These are phyloP conservation scores for Raddia distichophylla DNA, from an alignment of 176 grass and related monocot species.

Conservation along the genomic window DNA sequence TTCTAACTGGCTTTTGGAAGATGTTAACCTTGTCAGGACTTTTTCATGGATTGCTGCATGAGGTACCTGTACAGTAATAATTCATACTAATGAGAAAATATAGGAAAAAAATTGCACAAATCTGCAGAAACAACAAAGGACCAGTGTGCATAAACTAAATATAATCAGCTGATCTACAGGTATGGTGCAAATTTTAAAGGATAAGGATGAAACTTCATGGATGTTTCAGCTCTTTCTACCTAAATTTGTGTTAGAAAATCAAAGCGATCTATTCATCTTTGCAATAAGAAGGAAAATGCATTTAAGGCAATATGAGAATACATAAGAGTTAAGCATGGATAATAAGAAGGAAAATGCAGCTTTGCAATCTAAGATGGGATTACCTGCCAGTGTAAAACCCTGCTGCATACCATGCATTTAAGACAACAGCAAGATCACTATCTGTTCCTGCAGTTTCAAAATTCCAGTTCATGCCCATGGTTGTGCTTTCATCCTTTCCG, in stretches of 20 bases:
- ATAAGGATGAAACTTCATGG: not conserved
- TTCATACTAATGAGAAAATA: slow-evolving; percentile 20
- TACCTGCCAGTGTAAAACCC: slow-evolving; percentile 91
- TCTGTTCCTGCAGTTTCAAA: slow-evolving; percentile 40
- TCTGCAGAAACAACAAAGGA: not conserved
- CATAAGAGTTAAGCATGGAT: not conserved
- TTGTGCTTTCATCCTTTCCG: slow-evolving; percentile 46
- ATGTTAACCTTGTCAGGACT: slow-evolving; percentile 17
- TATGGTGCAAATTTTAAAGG: not conserved
- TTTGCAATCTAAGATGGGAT: slow-evolving; percentile 16
- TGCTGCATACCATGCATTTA: slow-evolving; percentile 86
- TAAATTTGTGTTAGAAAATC: not conserved
- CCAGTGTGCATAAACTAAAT: not conserved
- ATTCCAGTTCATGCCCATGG: slow-evolving; percentile 36
- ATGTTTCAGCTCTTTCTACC: not conserved
- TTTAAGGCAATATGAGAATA: not conserved
- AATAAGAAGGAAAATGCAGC: not conserved
- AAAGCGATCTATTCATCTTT: not conserved
- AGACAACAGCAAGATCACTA: slow-evolving; percentile 64
- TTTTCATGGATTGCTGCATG: slow-evolving; percentile 44
- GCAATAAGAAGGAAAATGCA: not conserved
- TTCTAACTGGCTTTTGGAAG: not conserved
- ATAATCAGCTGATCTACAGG: not conserved
- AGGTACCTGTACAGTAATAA: slow-evolving; percentile 45
- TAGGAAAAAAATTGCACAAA: not conserved